These are phyloP conservation scores for Leccinum angustisporum DNA, from an alignment of 1,284 basidiomycete genomes.

Conservation along the genomic window DNA sequence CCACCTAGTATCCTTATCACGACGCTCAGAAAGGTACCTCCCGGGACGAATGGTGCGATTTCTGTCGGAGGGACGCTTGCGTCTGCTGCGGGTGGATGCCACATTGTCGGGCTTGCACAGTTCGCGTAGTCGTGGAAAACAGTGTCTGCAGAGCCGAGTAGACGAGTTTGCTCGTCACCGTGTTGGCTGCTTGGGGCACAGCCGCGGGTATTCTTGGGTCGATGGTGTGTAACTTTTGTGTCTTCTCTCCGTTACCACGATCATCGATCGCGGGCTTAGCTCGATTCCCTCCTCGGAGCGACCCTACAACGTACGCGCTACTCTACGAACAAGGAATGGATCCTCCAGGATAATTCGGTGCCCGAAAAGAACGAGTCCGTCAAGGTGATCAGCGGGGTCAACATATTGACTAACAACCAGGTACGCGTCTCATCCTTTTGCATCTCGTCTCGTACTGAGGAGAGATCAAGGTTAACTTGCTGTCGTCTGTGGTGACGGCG, in stretches of 20 bases:
- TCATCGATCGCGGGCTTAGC: slow-evolving; percentile 44
- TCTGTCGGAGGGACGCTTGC: slow-evolving; percentile 74
- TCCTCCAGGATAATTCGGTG: slow-evolving; percentile 56
- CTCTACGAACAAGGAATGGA: slow-evolving; percentile 61
- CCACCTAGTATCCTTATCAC: slow-evolving; percentile 71
- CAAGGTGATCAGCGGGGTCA: slow-evolving; percentile 66
- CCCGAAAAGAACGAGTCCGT: slow-evolving; percentile 37
- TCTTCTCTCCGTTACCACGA: not conserved
- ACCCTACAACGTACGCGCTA: slow-evolving; percentile 85
- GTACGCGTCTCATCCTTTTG: slow-evolving; percentile 36
- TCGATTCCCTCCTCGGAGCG: slow-evolving; percentile 87
- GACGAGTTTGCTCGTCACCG: slow-evolving; percentile 39
- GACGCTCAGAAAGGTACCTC: slow-evolving; percentile 71
- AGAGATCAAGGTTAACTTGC: slow-evolving; percentile 39
- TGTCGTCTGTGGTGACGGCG: slow-evolving; percentile 44
- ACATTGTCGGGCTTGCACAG: slow-evolving; percentile 67
- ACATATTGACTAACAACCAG: slow-evolving; percentile 82
- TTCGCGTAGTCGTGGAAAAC: slow-evolving; percentile 58
- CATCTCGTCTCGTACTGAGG: slow-evolving; percentile 16
- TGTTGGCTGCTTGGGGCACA: slow-evolving; percentile 58
- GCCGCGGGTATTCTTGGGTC: slow-evolving; percentile 23
- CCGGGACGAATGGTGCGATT: slow-evolving; percentile 91
- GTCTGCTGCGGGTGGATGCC: slow-evolving; percentile 72
- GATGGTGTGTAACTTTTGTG: slow-evolving; percentile 45
- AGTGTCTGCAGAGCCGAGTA: slow-evolving; percentile 43